Base-by-base conservation (phyloP, 257 asterid species). In the Linaria vulgaris region DNA sequence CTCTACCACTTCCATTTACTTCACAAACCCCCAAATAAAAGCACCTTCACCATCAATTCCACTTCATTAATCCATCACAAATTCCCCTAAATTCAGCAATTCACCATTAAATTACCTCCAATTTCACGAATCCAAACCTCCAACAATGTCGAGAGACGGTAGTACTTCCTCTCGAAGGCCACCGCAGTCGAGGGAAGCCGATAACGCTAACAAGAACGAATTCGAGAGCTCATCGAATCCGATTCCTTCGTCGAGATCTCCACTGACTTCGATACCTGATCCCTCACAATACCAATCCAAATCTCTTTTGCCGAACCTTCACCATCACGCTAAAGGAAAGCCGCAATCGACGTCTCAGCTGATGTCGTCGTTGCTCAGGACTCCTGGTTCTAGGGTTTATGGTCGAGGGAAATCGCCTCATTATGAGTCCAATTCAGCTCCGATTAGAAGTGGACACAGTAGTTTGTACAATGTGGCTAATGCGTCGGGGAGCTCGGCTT, bases 201-300 rank as follows among this genome's bases (percentile, higher is more conserved):
- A n/a, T n/a, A n/a, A n/a, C n/a, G n/a, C n/a, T n/a, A 79, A 64
- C 16, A 88, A 82, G 66, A 83, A 81, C 21, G 78, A 74, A 12
- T 66, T 69, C 21, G 78, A 62, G 3, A 70, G 24, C 17, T 21
- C 63, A 10, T 65, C 65, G 61, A 74, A 51, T 65, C 75, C 64
- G 38, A 44, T 60, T 15, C 69, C 67, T 24, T 56, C 80, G 17
- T 64, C 86, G 8, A 72, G 97, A 75, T 41, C 95, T 45, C 97
- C 97, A 17, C 85, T 90, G 34, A 83, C 38, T 69, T 78, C 92
- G 23, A 90, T 90, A 10, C 71, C 86, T 1, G 96, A 87, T 66
- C 95, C 97, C 0, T 81, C 90, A 15, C 96, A 88, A 17, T 66
- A 52, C 72, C 84, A 53, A 7, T 60, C 70, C 22, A 57, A 47